These are phyloP conservation scores for Arbutus unedo DNA, from an alignment of 148 eudicot species.

Conservation along the genomic window DNA sequence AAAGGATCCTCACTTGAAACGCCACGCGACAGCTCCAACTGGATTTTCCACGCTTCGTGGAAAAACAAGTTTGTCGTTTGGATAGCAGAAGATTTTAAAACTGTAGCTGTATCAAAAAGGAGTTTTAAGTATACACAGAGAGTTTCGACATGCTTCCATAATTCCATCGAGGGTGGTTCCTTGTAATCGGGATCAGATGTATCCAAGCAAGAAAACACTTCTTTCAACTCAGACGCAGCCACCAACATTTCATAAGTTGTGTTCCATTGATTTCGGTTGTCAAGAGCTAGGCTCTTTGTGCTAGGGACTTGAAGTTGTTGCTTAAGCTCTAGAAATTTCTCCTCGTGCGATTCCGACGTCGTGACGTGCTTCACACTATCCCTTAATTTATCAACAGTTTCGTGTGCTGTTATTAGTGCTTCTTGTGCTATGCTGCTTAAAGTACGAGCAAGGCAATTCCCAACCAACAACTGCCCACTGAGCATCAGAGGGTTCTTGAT, in stretches of 20 bases:
- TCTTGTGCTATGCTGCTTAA: conserved; percentile 64
- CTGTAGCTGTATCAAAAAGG: conserved; percentile 57
- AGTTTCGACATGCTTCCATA: conserved; percentile 65
- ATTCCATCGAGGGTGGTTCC: conserved; percentile 59
- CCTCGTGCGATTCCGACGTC: conserved; percentile 65
- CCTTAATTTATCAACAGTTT: conserved; percentile 58
- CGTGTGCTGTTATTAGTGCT: conserved; percentile 43
- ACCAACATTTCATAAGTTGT: conserved; percentile 82
- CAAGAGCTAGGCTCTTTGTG: conserved; percentile 52
- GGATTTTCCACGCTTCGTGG: conserved; percentile 90
- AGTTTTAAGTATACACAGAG: conserved; percentile 60
- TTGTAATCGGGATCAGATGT: conserved; percentile 65
- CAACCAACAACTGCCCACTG: conserved; percentile 63
- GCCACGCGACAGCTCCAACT: conserved; percentile 70
- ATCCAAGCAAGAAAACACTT: conserved; percentile 74
- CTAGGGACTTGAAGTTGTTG: conserved; percentile 76
- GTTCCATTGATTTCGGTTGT: conserved; percentile 66
- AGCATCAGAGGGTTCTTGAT: conserved; percentile 61
- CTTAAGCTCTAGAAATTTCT: conserved; percentile 68
- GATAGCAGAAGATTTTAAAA: conserved; percentile 34
- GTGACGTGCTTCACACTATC: conserved; percentile 77
- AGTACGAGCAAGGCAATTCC: conserved; percentile 71
- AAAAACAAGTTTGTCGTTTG: conserved; percentile 66
- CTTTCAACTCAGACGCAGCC: conserved; percentile 80
- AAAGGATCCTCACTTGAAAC: conserved; percentile 68